Percentiles rank a stretch among this genome's conserved stretches.
These are phyloP conservation scores for Herpetomonas tarakana DNA, from an alignment of 208 protist genomes.

Conservation along the genomic window DNA sequence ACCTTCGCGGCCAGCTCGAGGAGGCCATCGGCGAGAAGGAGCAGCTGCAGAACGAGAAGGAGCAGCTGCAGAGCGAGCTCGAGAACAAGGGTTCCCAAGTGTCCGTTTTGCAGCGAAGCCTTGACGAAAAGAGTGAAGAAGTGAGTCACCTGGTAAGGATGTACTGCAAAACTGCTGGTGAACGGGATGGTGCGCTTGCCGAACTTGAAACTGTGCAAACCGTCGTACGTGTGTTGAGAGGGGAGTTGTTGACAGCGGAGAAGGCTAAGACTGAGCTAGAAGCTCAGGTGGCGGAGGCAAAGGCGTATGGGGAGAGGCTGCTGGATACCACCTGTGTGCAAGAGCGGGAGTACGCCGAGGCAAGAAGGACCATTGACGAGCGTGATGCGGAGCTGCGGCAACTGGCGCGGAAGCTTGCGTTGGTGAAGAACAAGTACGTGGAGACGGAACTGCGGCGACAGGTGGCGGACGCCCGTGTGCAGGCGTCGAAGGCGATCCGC, in stretches of 20 bases:
- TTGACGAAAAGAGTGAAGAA: not conserved
- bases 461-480: slow-evolving; percentile 11
- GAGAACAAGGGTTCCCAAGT: slow-evolving; percentile 3
- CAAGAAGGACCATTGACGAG: not conserved
- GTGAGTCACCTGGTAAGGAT: not conserved
- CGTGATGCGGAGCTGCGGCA: not conserved
- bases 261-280: slow-evolving; percentile 4
- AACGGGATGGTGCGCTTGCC: slow-evolving; percentile 1
- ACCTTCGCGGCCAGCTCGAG: slow-evolving; percentile 15
- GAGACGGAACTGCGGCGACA: slow-evolving; percentile 19
- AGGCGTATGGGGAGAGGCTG: not conserved
- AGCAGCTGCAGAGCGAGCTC: slow-evolving; percentile 16
- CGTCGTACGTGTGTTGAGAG: not conserved
- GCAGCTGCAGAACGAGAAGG: slow-evolving; percentile 4
- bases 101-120: not conserved
- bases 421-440: slow-evolving; percentile 22
- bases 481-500: slow-evolving; percentile 12
- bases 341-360: not conserved
- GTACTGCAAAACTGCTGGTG: not conserved
- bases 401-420: slow-evolving; percentile 7
- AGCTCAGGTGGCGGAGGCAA: not conserved
- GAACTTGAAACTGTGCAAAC: slow-evolving; percentile 1
- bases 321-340: not conserved
- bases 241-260: not conserved
- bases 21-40: slow-evolving; percentile 14